phyloP scores from a whole-genome alignment of 495 filamentous ascomycete species.

The Poronia punctata region DNA sequence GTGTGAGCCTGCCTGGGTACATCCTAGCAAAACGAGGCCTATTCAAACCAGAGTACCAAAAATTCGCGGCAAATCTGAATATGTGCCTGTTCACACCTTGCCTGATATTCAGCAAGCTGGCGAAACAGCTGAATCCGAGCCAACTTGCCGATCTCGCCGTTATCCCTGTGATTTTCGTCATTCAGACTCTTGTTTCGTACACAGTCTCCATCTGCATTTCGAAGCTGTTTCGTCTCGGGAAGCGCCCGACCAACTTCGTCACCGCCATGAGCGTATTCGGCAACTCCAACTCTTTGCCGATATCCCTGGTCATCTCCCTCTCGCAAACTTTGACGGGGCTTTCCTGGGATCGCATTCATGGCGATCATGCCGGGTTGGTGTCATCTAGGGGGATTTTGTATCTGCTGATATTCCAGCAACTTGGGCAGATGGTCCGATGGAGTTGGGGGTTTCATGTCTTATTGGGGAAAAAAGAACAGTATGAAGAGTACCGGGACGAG shows the following conservation, averaged over 20 bases:
- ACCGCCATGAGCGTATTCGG: conserved; percentile 97
- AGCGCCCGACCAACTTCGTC: conserved; percentile 83
- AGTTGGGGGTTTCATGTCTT: conserved; percentile 96
- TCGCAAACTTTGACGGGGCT: conserved; percentile 85
- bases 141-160: conserved; percentile 85
- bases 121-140: conserved; percentile 86
- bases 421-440: conserved; percentile 92
- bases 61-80: conserved; percentile 92
- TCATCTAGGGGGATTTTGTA: conserved; percentile 91
- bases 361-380: conserved; percentile 93
- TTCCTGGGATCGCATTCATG: conserved; percentile 84
- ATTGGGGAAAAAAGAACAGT: conserved; percentile 70
- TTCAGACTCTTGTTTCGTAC: conserved; percentile 82
- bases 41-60: conserved; percentile 91
- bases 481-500: conserved; percentile 51
- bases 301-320: conserved; percentile 89
- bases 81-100: conserved; percentile 92
- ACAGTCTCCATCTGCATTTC: conserved; percentile 61
- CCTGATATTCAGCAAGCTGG: conserved; percentile 94
- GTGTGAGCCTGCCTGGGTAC: conserved; percentile 92
- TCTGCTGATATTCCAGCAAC: conserved; percentile 92
- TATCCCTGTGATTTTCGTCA: conserved; percentile 86
- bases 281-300: conserved; percentile 96
- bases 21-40: conserved; percentile 82
- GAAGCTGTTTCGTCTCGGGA: conserved; percentile 70